These are phyloP conservation scores for Aspergillus sp. DNA, from an alignment of 2,329 filamentous ascomycete genomes.

Conservation along the genomic window DNA sequence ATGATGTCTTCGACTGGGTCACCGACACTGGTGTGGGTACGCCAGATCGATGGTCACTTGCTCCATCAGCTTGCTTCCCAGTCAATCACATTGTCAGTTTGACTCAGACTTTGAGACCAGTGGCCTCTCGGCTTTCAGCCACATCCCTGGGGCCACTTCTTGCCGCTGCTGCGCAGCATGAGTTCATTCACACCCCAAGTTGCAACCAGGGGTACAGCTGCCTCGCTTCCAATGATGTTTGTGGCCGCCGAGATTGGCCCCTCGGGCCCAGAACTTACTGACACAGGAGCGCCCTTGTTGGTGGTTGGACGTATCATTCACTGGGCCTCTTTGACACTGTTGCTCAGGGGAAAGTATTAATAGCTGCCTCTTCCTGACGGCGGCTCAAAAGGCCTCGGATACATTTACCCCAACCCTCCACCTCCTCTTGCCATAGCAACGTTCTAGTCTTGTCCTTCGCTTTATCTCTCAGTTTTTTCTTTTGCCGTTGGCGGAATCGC, in stretches of 20 bases:
- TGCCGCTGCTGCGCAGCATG: neutral
- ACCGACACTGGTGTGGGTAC: conserved; percentile 10
- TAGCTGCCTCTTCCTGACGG: neutral
- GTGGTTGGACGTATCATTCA: neutral
- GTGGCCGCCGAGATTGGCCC: conserved; percentile 2
- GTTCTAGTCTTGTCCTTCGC: conserved; percentile 8
- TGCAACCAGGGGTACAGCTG: conserved; percentile 13
- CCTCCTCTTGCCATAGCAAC: conserved; percentile 7
- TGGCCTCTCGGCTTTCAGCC: conserved; percentile 4
- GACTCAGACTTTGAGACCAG: conserved; percentile 12
- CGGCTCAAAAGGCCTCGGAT: conserved; percentile 2
- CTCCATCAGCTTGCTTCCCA: conserved; percentile 11
- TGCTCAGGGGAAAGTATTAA: conserved; percentile 6
- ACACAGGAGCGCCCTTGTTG: neutral
- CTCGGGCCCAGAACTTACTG: neutral
- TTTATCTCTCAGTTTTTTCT: conserved; percentile 1
- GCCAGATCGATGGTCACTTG: conserved; percentile 15
- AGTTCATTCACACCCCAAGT: neutral
- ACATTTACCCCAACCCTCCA: neutral
- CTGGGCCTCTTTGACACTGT: neutral
- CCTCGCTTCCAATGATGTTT: conserved; percentile 14
- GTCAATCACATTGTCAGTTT: conserved; percentile 23
- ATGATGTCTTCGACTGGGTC: conserved; percentile 15
- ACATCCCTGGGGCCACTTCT: conserved; percentile 6
- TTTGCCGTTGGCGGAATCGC: neutral